These are phyloP conservation scores for Tetracladium setigerum DNA, from an alignment of 495 filamentous ascomycete genomes.

Conservation along the genomic window DNA sequence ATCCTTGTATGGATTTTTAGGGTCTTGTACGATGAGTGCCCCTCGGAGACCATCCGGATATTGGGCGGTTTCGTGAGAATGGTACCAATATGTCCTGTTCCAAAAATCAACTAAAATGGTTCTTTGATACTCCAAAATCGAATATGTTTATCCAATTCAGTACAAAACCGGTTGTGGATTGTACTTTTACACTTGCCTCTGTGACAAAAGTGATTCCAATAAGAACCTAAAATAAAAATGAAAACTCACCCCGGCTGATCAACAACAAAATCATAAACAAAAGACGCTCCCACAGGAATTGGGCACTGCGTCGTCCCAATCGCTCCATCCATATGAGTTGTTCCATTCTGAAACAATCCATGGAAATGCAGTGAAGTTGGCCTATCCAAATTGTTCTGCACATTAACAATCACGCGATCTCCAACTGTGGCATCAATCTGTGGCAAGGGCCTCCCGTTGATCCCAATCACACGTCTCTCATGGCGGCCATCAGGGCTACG, in stretches of 20 bases:
- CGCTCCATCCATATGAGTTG: conserved; percentile 58
- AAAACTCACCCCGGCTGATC: conserved; percentile 9
- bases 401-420: conserved; percentile 62
- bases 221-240: not conserved
- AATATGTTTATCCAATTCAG: no score
- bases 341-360: conserved; percentile 55
- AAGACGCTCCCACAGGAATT: conserved; percentile 27
- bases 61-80: conserved; percentile 60
- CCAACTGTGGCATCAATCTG: conserved; percentile 59
- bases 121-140: no score
- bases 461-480: conserved; percentile 63
- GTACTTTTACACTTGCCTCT: no score
- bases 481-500: conserved; percentile 61
- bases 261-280: conserved; percentile 45
- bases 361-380: conserved; percentile 58
- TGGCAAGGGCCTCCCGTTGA: conserved; percentile 71
- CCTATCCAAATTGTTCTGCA: conserved; percentile 68
- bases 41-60: conserved; percentile 72
- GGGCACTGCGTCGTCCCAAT: conserved; percentile 53
- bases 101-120: no score
- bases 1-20: conserved; percentile 47
- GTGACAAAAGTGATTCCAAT: not conserved
- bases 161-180: no score
- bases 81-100: conserved; percentile 70
- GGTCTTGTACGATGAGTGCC: conserved; percentile 64